phyloP scores from a whole-genome alignment of 768 basidiomycete genomes.

The Tricholoma sp. region DNA sequence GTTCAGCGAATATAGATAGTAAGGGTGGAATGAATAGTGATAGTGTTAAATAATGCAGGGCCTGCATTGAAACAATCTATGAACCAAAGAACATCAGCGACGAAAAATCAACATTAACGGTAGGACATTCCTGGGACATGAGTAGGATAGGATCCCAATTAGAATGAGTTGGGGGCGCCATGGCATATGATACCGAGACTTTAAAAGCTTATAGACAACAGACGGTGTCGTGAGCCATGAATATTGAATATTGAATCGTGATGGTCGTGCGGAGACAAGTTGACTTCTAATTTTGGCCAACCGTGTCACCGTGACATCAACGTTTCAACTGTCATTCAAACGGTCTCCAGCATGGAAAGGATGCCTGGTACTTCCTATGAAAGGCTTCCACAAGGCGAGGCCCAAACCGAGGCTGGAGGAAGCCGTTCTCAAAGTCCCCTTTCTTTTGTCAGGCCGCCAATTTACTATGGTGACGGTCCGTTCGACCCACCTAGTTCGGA shows the following conservation, averaged over 20 bases:
- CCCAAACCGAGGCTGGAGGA: background rate
- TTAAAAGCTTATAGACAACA: background rate
- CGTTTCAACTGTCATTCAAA: background rate
- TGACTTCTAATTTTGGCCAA: conserved; percentile 17
- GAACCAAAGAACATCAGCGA: background rate
- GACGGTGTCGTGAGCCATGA: conserved; percentile 8
- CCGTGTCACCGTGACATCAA: too few species aligned
- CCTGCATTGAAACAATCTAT: conserved; percentile 91
- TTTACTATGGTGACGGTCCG: conserved; percentile 71
- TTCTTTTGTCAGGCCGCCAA: conserved; percentile 18
- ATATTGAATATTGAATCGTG: background rate
- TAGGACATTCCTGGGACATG: conserved; percentile 66
- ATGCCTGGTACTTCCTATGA: conserved; percentile 7
- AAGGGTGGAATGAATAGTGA: conserved; percentile 78
- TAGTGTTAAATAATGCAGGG: conserved; percentile 89
- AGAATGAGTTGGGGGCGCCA: conserved; percentile 37
- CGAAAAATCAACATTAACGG: background rate
- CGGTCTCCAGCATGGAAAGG: background rate
- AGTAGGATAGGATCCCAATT: conserved; percentile 91
- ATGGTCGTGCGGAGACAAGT: background rate
- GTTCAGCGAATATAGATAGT: conserved; percentile 69
- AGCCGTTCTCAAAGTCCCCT: conserved; percentile 8
- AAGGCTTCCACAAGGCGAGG: conserved; percentile 8
- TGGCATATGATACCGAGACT: background rate
- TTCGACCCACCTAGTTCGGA: conserved; percentile 81